Conservation (phyloP, 2,329 filamentous ascomycete genomes). For the Cladophialophora bantiana region DNA sequence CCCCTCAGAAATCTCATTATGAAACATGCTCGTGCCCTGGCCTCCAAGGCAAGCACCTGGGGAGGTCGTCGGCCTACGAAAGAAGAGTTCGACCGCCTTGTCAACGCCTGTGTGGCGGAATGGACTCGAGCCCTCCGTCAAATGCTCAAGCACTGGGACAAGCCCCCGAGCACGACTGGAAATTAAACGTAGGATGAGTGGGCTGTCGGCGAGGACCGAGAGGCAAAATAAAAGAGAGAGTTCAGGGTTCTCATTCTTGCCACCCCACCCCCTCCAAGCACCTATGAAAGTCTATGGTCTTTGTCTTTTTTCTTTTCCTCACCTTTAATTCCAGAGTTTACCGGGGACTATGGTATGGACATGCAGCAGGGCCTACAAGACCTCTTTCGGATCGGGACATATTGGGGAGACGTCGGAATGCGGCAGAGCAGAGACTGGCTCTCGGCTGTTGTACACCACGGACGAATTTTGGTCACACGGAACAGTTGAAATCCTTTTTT, state of each 20-base stretch:
- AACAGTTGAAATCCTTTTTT: background rate
- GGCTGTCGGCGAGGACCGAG: constrained; percentile 16
- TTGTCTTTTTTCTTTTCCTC: constrained; percentile 1
- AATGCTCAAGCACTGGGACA: constrained; percentile 73
- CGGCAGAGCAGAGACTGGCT: constrained; percentile 21
- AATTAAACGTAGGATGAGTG: constrained; percentile 30
- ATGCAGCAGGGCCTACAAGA: constrained; percentile 4
- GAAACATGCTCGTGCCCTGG: constrained; percentile 67
- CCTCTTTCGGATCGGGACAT: background rate
- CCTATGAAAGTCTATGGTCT: constrained; percentile 6
- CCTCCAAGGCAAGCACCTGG: constrained; percentile 73
- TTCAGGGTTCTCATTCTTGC: constrained; percentile 11
- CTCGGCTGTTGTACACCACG: constrained; percentile 10
- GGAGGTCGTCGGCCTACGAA: constrained; percentile 63
- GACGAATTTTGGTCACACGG: background rate
- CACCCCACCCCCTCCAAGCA: background rate
- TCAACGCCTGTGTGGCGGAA: constrained; percentile 68
- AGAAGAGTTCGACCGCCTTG: constrained; percentile 65
- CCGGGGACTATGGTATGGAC: background rate
- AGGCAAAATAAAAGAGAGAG: constrained; percentile 20
- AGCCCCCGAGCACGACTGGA: constrained; percentile 59
- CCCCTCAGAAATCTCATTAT: constrained; percentile 63
- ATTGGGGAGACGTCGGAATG: background rate
- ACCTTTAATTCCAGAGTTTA: background rate
- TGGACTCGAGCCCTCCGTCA: constrained; percentile 70